Conservation (phyloP, 371 early-diverging fungal genomes). For the Mucor ambiguus region DNA sequence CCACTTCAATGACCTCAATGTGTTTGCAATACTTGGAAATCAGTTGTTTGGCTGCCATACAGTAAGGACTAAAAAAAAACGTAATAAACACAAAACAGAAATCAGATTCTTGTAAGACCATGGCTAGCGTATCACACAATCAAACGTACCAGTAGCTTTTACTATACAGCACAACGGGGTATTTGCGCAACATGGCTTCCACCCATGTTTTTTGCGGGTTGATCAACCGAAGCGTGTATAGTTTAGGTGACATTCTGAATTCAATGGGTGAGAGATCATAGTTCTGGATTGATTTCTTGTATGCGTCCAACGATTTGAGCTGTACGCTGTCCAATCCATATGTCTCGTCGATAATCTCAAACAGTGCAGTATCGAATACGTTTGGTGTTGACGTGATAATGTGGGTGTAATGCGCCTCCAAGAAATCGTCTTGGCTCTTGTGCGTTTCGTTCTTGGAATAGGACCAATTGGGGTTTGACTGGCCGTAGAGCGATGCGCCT, state of each 20-base stretch:
- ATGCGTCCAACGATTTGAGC: conserved; percentile 19
- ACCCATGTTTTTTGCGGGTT: conserved; percentile 43
- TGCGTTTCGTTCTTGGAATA: conserved; percentile 72
- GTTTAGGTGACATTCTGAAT: conserved; percentile 28
- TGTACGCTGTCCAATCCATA: conserved; percentile 33
- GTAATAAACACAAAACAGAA: conserved; percentile 7
- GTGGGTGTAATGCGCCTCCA: conserved; percentile 65
- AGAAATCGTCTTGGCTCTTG: conserved; percentile 44
- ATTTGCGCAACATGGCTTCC: conserved; percentile 40
- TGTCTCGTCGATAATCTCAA: conserved; percentile 44
- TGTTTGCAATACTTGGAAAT: conserved; percentile 44
- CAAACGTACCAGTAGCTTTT: conserved; percentile 61
- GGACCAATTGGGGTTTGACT: conserved; percentile 47
- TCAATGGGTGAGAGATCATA: conserved; percentile 21
- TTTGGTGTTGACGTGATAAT: conserved; percentile 61
- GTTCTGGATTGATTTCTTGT: background rate
- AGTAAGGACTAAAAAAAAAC: conserved; percentile 43
- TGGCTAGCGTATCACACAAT: background rate
- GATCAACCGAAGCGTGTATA: conserved; percentile 33
- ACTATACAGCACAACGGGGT: conserved; percentile 59
- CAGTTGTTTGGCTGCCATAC: conserved; percentile 53
- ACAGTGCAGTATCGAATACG: conserved; percentile 34
- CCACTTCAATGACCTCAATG: conserved; percentile 42
- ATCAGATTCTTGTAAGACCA: background rate
- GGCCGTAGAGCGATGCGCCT: conserved; percentile 83